These are phyloP conservation scores for Microdochium bolleyi DNA, from an alignment of 2,329 filamentous ascomycete genomes.

Conservation along the genomic window DNA sequence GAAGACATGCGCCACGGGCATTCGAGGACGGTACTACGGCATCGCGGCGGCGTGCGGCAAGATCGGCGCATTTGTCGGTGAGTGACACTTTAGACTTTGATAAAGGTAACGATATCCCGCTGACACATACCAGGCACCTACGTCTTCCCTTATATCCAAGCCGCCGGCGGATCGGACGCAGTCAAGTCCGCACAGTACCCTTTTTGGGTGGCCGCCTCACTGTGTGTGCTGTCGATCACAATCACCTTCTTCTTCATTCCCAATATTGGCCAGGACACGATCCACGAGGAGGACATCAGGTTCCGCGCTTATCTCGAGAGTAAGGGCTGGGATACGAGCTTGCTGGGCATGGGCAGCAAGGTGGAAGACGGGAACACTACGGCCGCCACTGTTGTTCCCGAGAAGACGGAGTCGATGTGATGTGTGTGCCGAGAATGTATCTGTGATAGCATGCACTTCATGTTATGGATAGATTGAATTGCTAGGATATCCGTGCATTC, in stretches of 20 bases:
- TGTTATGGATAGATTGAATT: no score
- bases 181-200: constrained; percentile 69
- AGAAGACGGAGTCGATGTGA: constrained; percentile 5
- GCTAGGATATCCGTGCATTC: no score
- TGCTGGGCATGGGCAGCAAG: constrained; percentile 34
- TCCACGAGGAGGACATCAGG: constrained; percentile 64
- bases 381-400: constrained; percentile 9
- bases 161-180: constrained; percentile 44
- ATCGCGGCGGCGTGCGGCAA: constrained; percentile 68
- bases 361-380: constrained; percentile 15
- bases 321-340: constrained; percentile 67
- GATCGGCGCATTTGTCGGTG: constrained; percentile 66
- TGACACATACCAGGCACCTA: constrained; percentile 50
- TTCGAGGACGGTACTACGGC: constrained; percentile 69
- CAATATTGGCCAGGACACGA: constrained; percentile 77
- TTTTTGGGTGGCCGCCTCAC: constrained; percentile 73
- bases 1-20: constrained; percentile 80
- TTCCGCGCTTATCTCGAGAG: constrained; percentile 68
- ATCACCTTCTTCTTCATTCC: constrained; percentile 63
- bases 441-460: neutral
- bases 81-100: no score
- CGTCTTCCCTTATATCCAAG: constrained; percentile 67
- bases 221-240: constrained; percentile 68
- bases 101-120: no score
- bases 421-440: neutral